Percentiles rank a stretch among this genome's conserved stretches.
phyloP scores from a whole-genome alignment of 768 basidiomycete genomes.

The Baorangia bicolor region DNA sequence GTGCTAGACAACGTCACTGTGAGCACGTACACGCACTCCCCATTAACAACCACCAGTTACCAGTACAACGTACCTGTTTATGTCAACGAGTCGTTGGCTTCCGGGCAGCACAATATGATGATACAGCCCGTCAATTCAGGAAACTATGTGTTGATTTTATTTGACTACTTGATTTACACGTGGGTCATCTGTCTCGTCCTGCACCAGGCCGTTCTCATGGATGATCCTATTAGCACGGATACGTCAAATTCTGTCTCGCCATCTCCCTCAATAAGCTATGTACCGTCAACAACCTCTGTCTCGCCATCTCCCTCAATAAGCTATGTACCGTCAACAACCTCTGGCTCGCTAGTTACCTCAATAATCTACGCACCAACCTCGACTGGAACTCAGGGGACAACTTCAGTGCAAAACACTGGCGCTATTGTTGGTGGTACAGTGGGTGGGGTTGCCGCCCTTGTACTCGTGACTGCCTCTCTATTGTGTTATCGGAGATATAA shows the following conservation, averaged over 20 bases:
- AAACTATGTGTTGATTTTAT: no score
- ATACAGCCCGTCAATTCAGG: constrained; percentile 1
- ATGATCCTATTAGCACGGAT: not conserved
- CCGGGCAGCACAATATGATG: constrained; percentile 6
- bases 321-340: no score
- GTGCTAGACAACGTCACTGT: not conserved
- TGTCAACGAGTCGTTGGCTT: no score
- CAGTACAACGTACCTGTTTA: constrained; percentile 15
- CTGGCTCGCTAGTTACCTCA: not conserved
- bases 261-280: not conserved
- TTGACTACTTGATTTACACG: constrained; percentile 20
- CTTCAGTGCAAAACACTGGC: not conserved
- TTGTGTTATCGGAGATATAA: constrained; percentile 6
- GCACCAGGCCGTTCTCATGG: not conserved
- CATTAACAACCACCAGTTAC: not conserved
- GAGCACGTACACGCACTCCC: not conserved
- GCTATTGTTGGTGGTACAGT: constrained; percentile 9
- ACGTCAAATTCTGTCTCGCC: not conserved
- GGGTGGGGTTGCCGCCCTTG: not conserved
- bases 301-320: not conserved
- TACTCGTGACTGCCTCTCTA: not conserved
- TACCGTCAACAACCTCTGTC: not conserved
- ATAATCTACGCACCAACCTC: no score
- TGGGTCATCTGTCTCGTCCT: not conserved
- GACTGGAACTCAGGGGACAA: not conserved